These are phyloP conservation scores for Penicillium sp. DNA, from an alignment of 2,329 filamentous ascomycete species.

Conservation along the genomic window DNA sequence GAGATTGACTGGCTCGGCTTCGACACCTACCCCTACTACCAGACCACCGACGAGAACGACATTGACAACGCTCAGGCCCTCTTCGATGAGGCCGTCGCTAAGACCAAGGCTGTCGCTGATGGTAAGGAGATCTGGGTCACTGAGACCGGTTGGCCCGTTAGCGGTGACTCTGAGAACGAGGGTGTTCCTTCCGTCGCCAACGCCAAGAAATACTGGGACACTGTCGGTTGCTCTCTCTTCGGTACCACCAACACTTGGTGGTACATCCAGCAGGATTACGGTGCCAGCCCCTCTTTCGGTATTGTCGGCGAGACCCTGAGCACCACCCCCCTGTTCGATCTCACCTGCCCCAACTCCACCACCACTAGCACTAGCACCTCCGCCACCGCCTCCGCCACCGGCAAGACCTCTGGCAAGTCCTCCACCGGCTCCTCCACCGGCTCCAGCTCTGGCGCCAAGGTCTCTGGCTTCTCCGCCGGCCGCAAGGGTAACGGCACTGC, in stretches of 20 bases:
- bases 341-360: constrained; percentile 31
- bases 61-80: constrained; percentile 62
- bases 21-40: constrained; percentile 83
- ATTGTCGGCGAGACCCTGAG: constrained; percentile 33
- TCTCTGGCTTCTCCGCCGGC: constrained; percentile 5
- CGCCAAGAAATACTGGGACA: constrained; percentile 77
- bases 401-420: constrained; percentile 8
- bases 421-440: constrained; percentile 14
- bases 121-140: constrained; percentile 81
- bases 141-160: constrained; percentile 84
- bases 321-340: constrained; percentile 41
- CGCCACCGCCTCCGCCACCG: constrained; percentile 18
- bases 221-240: constrained; percentile 67
- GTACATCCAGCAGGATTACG: constrained; percentile 43
- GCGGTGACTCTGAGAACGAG: constrained; percentile 61
- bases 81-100: constrained; percentile 66
- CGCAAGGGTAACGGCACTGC: not conserved
- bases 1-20: constrained; percentile 77
- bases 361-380: constrained; percentile 22
- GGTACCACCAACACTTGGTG: constrained; percentile 44
- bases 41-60: constrained; percentile 66
- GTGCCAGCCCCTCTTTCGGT: constrained; percentile 41
- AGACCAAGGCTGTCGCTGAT: constrained; percentile 58
- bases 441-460: constrained; percentile 14
- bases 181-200: constrained; percentile 66